phyloP scores from a whole-genome alignment of 1,139 yeast genomes.

The Yamadazyma atlantica region DNA sequence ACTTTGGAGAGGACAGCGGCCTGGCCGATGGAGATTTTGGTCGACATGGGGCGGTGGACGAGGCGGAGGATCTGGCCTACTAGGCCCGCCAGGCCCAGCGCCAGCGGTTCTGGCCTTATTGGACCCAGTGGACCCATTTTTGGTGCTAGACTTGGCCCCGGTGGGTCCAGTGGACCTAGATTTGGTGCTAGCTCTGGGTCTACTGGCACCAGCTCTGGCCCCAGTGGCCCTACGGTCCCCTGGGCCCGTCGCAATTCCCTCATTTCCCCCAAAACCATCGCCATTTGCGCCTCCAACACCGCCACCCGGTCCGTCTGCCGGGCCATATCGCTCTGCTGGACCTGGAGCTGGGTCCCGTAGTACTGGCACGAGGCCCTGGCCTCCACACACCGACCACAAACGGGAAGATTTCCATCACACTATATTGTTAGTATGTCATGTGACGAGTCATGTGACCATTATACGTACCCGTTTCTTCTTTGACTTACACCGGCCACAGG shows the following conservation, averaged over 20 bases:
- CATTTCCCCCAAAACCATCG: too few species aligned
- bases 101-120: too few species aligned
- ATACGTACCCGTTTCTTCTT: constrained; percentile 1
- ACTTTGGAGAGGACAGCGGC: constrained; percentile 16
- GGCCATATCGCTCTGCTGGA: constrained; percentile 7
- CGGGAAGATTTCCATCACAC: constrained; percentile 1
- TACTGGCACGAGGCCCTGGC: not conserved
- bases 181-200: constrained; percentile 10
- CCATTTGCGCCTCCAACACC: too few species aligned
- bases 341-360: constrained; percentile 6
- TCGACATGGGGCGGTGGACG: too few species aligned
- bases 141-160: constrained; percentile 7
- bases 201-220: too few species aligned
- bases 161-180: constrained; percentile 11
- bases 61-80: too few species aligned
- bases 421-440: not conserved
- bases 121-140: too few species aligned
- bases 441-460: not conserved
- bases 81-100: too few species aligned
- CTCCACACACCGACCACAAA: not conserved
- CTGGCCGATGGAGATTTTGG: too few species aligned
- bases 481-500: constrained; percentile 10
- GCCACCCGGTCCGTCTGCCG: constrained; percentile 14
- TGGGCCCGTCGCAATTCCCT: too few species aligned
- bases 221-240: too few species aligned